Evolutionary conservation across 1,139 yeast genomes (phyloP).

Genomic region (Spencermartinsiella ligniputridi): DNA sequence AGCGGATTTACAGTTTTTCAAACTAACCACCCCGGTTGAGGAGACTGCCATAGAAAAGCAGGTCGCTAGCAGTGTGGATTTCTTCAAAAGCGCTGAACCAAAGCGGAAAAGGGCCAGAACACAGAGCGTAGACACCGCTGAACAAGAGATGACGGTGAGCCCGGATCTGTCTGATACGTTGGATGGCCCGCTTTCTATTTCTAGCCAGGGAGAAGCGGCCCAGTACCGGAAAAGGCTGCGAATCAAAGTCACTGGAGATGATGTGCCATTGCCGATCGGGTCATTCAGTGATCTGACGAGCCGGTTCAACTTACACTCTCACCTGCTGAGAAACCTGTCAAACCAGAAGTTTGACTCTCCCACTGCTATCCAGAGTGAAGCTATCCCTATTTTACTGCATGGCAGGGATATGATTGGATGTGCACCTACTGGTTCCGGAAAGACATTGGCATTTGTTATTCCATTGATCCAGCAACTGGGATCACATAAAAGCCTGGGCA

Average conservation of each 20-base stretch:
- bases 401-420: constrained; percentile 75
- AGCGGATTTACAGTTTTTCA: constrained; percentile 28
- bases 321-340: constrained; percentile 60
- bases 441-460: constrained; percentile 79
- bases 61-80: constrained; percentile 9
- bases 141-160: constrained; percentile 26
- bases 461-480: constrained; percentile 62
- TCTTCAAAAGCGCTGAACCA: constrained; percentile 9
- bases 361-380: constrained; percentile 86
- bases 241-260: constrained; percentile 69
- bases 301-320: constrained; percentile 62
- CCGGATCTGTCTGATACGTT: constrained; percentile 30
- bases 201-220: constrained; percentile 53
- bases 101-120: neutral
- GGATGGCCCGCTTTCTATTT: constrained; percentile 45
- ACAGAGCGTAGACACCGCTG: constrained; percentile 17
- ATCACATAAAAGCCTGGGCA: constrained; percentile 37
- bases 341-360: constrained; percentile 75
- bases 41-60: constrained; percentile 7
- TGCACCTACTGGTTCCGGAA: constrained; percentile 95
- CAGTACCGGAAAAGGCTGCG: constrained; percentile 50
- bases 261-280: constrained; percentile 81
- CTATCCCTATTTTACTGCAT: constrained; percentile 64
- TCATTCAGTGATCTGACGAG: constrained; percentile 75
- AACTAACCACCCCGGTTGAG: constrained; percentile 24